Conservation (phyloP, 192 early-diverging fungal species). For the Jimgerdemannia lactiflua region DNA sequence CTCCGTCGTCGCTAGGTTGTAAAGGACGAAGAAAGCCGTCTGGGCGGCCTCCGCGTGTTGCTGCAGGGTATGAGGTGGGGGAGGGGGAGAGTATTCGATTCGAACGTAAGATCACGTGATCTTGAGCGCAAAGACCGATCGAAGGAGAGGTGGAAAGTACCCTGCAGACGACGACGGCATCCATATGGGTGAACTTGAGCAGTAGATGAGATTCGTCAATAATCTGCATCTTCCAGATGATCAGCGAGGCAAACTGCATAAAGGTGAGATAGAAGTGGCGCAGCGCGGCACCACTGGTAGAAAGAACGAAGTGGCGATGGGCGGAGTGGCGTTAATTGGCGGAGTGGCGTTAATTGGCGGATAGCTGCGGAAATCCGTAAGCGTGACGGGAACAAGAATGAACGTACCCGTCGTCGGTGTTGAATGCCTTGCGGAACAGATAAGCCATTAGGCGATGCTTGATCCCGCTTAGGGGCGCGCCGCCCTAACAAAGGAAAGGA, state of each 20-base stretch:
- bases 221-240: slow-evolving; percentile 73
- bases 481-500: too few relatives aligned
- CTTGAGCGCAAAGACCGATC: too few relatives aligned
- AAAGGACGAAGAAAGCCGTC: slow-evolving; percentile 66
- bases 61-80: slow-evolving; percentile 16
- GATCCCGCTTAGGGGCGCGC: slow-evolving; percentile 50
- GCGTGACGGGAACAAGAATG: not conserved
- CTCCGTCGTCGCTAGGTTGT: slow-evolving; percentile 49
- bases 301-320: not conserved
- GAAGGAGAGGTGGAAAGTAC: too few relatives aligned
- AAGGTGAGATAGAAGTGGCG: slow-evolving; percentile 67
- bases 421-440: slow-evolving; percentile 54
- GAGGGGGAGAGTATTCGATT: too few relatives aligned
- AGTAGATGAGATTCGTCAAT: slow-evolving; percentile 53
- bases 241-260: slow-evolving; percentile 50
- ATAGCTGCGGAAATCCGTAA: too few relatives aligned
- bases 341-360: too few relatives aligned
- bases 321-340: too few relatives aligned
- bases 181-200: slow-evolving; percentile 67
- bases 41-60: slow-evolving; percentile 35
- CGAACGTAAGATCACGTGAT: too few relatives aligned
- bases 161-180: slow-evolving; percentile 15
- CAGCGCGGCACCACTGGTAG: slow-evolving; percentile 31
- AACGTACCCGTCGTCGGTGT: slow-evolving; percentile 38
- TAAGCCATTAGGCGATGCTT: slow-evolving; percentile 67